Evolutionary conservation across 257 asterid genomes (phyloP), one percentile per base, ranked within the genome.

Genomic region (Cordia subcordata): DNA sequence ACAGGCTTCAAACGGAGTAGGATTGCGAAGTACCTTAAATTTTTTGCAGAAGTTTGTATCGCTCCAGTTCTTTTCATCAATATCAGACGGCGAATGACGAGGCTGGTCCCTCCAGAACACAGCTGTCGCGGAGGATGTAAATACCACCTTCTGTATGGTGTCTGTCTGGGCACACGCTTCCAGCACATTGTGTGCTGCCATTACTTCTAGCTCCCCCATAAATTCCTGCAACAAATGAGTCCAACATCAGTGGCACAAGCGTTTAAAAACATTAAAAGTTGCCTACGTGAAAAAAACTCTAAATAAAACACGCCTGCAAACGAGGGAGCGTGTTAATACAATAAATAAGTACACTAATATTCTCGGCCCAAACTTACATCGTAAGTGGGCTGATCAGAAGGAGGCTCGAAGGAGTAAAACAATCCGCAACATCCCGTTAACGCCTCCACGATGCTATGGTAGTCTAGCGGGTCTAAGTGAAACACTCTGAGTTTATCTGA

Each of bases 141-240:
- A 93, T 56, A 93, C 81, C 0, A 93, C 95, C 66, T 82, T 89
- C 49, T 89, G 85, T 10, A 93, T 72, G 64, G 90, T 85, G 57
- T 82, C 85, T 16, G 96, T 93, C 60, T 83, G 97, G 0, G 96
- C 95, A 72, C 99, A 86, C 11, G 99, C 99, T 79, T 93, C 99
- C 79, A 93, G 44, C 70, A 87, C 96, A 69, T 89, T 93, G 69
- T 89, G 96, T 33, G 99, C 99, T 33, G 97, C 99, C 69, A 96
- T 85, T 14, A 85, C 97, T 71, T 93, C 99, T 67, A 89, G 59
- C 56, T 93, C 99, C 44, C 83, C 88, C 95, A 83, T 80, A 49
- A 62, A 69, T 79, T 86, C 99, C 97, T 93, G 84, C 13, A 40
- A 4, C 68, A 53, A 54, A 38, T 45, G 4, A 13, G 33, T 13